phyloP scores from a whole-genome alignment of 2,329 filamentous ascomycete species.

The Mycosphaerella sp. region DNA sequence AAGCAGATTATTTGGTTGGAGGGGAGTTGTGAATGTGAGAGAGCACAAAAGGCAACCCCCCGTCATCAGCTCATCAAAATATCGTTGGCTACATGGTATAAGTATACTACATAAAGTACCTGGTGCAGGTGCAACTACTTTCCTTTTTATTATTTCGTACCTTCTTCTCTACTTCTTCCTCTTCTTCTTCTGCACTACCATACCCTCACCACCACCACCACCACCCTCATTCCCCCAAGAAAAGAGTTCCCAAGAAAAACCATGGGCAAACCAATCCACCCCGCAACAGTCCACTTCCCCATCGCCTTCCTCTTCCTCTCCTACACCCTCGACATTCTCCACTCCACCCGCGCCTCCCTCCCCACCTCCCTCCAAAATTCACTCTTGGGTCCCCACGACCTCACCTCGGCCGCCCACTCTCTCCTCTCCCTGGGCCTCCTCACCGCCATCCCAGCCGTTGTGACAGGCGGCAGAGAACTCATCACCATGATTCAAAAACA shows the following conservation, averaged over 20 bases:
- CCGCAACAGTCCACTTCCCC: constrained; percentile 44
- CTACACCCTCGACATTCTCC: constrained; percentile 38
- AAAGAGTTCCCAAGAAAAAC: constrained; percentile 6
- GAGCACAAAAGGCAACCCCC: no score
- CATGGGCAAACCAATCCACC: constrained; percentile 38
- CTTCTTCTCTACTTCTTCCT: no score
- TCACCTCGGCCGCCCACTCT: constrained; percentile 41
- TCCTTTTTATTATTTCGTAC: no score
- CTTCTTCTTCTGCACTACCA: neutral
- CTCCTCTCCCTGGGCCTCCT: constrained; percentile 38
- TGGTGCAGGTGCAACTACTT: no score
- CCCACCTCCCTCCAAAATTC: constrained; percentile 29
- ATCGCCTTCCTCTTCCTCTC: constrained; percentile 41
- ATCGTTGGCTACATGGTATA: no score
- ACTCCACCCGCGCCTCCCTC: constrained; percentile 32
- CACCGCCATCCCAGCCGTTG: constrained; percentile 31
- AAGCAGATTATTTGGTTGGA: no score
- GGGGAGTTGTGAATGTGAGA: no score
- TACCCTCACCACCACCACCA: neutral
- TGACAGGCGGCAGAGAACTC: constrained; percentile 35
- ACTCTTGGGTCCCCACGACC: constrained; percentile 32
- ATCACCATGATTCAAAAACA: constrained; percentile 39
- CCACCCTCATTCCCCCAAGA: constrained; percentile 15
- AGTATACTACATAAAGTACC: no score
- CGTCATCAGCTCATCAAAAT: no score